phyloP scores from a whole-genome alignment of 495 filamentous ascomycete species.

The Podospora conica region DNA sequence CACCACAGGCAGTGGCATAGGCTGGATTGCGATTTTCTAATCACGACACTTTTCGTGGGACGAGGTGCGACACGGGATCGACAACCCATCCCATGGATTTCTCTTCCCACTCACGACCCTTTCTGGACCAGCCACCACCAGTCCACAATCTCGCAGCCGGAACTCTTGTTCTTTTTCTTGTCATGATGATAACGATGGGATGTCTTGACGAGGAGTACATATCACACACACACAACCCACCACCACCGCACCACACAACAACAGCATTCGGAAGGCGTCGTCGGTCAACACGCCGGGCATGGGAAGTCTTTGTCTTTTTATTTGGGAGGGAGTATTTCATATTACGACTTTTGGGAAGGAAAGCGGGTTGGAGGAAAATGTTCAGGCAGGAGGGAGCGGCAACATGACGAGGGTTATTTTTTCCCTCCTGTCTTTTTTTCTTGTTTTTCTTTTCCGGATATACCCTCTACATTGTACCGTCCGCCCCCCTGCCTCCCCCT shows the following conservation, averaged over 20 bases:
- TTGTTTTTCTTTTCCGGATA: background rate
- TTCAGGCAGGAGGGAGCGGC: background rate
- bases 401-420: background rate
- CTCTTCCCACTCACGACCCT: background rate
- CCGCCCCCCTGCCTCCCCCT: background rate
- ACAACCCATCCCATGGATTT: background rate
- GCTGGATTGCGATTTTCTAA: background rate
- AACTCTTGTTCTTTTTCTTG: conserved; percentile 7
- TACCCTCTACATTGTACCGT: background rate
- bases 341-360: background rate
- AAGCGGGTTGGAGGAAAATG: background rate
- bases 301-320: background rate
- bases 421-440: background rate
- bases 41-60: background rate
- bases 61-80: background rate
- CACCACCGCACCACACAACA: background rate
- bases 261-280: conserved; percentile 6
- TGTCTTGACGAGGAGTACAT: conserved; percentile 17
- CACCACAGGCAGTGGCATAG: background rate
- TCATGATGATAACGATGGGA: conserved; percentile 17
- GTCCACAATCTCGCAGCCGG: background rate
- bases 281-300: background rate
- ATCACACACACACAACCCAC: background rate
- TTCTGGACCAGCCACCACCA: background rate
- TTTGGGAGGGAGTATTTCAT: background rate